Evolutionary conservation across 2,329 filamentous ascomycete genomes (phyloP).

Genomic region (Colletotrichum gigasporum): DNA sequence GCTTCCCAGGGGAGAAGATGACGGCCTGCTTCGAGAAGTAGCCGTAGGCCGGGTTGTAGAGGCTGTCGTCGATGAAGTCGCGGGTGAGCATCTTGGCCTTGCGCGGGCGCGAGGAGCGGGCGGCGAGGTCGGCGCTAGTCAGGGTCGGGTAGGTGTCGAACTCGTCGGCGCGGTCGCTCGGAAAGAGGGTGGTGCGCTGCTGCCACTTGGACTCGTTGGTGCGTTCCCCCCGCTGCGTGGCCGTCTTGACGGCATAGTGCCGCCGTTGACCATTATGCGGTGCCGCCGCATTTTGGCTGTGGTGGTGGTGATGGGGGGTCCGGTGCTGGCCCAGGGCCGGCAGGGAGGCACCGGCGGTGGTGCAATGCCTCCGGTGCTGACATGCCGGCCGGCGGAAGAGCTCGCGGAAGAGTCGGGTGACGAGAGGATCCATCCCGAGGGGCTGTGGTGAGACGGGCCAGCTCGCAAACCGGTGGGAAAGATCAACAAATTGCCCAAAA

Average conservation of each 20-base stretch:
- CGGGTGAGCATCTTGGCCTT: slow-evolving; percentile 96
- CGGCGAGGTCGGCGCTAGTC: slow-evolving; percentile 80
- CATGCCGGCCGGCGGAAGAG: slow-evolving; percentile 81
- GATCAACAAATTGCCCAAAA: slow-evolving; percentile 20
- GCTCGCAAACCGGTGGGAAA: slow-evolving; percentile 26
- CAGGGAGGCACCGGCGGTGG: slow-evolving; percentile 37
- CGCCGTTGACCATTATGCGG: slow-evolving; percentile 39
- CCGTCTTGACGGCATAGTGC: slow-evolving; percentile 35
- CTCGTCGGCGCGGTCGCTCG: slow-evolving; percentile 81
- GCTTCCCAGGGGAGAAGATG: slow-evolving; percentile 92
- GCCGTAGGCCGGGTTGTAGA: slow-evolving; percentile 94
- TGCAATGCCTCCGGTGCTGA: slow-evolving; percentile 55
- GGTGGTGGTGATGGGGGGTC: background rate
- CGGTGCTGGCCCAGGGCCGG: slow-evolving; percentile 28
- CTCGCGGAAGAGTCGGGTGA: slow-evolving; percentile 83
- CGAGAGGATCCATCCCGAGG: slow-evolving; percentile 77
- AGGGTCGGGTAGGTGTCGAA: slow-evolving; percentile 85
- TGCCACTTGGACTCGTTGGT: slow-evolving; percentile 82
- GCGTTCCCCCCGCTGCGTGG: slow-evolving; percentile 38
- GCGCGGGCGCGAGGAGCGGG: slow-evolving; percentile 78
- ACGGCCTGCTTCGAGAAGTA: slow-evolving; percentile 97
- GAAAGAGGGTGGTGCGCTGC: slow-evolving; percentile 80
- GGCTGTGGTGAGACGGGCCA: slow-evolving; percentile 7
- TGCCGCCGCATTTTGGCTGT: slow-evolving; percentile 5
- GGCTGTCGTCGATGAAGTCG: slow-evolving; percentile 96